Percentiles rank a stretch among this genome's conserved stretches.
These are phyloP conservation scores for Salvia rosmarinus DNA, from an alignment of 257 asterid species.

Conservation along the genomic window DNA sequence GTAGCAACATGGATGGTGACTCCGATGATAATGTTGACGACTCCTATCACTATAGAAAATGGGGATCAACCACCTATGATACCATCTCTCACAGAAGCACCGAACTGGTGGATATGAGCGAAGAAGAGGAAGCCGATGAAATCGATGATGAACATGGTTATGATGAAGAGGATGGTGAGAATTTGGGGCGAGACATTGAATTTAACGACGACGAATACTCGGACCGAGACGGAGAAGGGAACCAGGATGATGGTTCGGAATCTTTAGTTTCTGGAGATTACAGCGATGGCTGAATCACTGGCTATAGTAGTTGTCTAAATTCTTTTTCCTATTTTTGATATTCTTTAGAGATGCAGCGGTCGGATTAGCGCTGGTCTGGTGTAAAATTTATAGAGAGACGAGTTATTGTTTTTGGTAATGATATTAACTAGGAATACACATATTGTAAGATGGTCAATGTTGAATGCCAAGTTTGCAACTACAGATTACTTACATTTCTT, in stretches of 20 bases:
- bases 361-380: slow-evolving; percentile 35
- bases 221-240: slow-evolving; percentile 34
- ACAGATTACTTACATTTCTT: no score
- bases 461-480: no score
- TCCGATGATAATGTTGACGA: slow-evolving; percentile 50
- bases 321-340: slow-evolving; percentile 12
- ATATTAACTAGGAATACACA: no score
- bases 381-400: slow-evolving; percentile 37
- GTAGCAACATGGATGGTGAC: slow-evolving; percentile 59
- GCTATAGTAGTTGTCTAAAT: not conserved
- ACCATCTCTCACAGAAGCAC: slow-evolving; percentile 40
- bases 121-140: slow-evolving; percentile 53
- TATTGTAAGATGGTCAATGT: no score
- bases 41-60: slow-evolving; percentile 39
- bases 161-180: slow-evolving; percentile 44
- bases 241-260: slow-evolving; percentile 52
- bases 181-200: slow-evolving; percentile 34
- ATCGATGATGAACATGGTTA: slow-evolving; percentile 41
- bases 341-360: slow-evolving; percentile 43
- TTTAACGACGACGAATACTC: slow-evolving; percentile 45
- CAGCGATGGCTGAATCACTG: slow-evolving; percentile 45
- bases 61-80: slow-evolving; percentile 47
- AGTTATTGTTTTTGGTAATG: not conserved
- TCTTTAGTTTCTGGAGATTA: slow-evolving; percentile 66
- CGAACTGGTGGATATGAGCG: slow-evolving; percentile 61